A percentile compares a stretch with the other conserved stretches of the same genome.
Evolutionary conservation across 768 basidiomycete genomes (phyloP).

Genomic region (Leccinum obscurum): DNA sequence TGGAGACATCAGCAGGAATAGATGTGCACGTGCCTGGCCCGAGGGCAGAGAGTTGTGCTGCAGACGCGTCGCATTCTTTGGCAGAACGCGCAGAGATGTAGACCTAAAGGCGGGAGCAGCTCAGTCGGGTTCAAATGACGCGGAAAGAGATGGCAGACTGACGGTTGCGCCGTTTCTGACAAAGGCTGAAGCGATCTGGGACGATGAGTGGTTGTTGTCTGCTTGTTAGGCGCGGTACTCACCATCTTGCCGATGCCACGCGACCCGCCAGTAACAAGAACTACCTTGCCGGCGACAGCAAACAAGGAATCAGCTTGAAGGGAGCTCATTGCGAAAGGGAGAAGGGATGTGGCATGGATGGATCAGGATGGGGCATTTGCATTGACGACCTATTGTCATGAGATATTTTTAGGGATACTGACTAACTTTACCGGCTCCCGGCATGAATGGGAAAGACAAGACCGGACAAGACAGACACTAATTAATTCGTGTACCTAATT

Average conservation of each 20-base stretch:
- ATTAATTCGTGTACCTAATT: conserved; percentile 28
- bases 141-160: neutral
- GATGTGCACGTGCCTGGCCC: conserved; percentile 57
- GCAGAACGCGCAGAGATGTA: conserved; percentile 63
- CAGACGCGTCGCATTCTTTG: conserved; percentile 52
- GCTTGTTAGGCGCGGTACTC: conserved; percentile 12
- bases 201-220: conserved; percentile 10
- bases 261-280: conserved; percentile 66
- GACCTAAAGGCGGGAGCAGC: conserved; percentile 35
- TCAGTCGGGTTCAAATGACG: neutral
- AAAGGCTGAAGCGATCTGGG: conserved; percentile 63
- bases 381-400: conserved; percentile 19
- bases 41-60: conserved; percentile 48
- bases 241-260: conserved; percentile 69
- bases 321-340: conserved; percentile 34
- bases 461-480: conserved; percentile 14
- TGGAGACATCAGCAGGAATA: conserved; percentile 55
- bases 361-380: neutral
- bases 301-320: conserved; percentile 43
- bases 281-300: conserved; percentile 51
- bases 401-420: conserved; percentile 11
- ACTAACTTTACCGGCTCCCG: conserved; percentile 12
- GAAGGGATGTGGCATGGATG: neutral
- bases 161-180: conserved; percentile 62
- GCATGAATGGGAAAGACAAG: conserved; percentile 6